These are phyloP conservation scores for Cicer chorassanicum DNA, from an alignment of 306 rosid species.

Conservation along the genomic window DNA sequence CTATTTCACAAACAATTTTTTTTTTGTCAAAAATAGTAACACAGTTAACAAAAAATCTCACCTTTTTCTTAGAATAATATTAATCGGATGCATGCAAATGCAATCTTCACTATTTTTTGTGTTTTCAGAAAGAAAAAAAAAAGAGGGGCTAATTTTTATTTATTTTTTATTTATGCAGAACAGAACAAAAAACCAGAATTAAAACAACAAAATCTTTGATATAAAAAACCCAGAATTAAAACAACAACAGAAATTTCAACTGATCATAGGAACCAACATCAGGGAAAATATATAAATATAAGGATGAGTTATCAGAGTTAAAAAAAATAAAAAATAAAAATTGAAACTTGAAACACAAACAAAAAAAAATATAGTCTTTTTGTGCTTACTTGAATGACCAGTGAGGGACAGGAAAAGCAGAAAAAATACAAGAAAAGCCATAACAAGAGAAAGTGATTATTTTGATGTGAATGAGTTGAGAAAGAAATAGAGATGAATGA, in stretches of 20 bases:
- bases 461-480: neutral
- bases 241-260: neutral
- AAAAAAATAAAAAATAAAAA: neutral
- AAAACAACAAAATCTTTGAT: neutral
- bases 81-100: neutral
- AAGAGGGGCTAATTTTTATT: too few relatives aligned
- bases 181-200: too few relatives aligned
- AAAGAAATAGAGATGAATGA: slow-evolving; percentile 7
- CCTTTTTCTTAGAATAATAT: neutral
- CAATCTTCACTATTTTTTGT: too few relatives aligned
- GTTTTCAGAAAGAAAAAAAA: neutral
- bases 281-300: neutral
- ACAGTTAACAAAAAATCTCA: slow-evolving; percentile 30
- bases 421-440: neutral
- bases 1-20: slow-evolving; percentile 42
- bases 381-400: slow-evolving; percentile 14
- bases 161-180: too few relatives aligned
- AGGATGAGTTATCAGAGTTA: neutral
- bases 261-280: neutral
- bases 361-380: neutral
- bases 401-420: slow-evolving; percentile 5
- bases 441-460: slow-evolving; percentile 4
- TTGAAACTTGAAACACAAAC: neutral
- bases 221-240: neutral
- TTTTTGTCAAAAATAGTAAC: neutral